phyloP scores from a whole-genome alignment of 1,139 yeast genomes.

The Fermentozyma sake region DNA sequence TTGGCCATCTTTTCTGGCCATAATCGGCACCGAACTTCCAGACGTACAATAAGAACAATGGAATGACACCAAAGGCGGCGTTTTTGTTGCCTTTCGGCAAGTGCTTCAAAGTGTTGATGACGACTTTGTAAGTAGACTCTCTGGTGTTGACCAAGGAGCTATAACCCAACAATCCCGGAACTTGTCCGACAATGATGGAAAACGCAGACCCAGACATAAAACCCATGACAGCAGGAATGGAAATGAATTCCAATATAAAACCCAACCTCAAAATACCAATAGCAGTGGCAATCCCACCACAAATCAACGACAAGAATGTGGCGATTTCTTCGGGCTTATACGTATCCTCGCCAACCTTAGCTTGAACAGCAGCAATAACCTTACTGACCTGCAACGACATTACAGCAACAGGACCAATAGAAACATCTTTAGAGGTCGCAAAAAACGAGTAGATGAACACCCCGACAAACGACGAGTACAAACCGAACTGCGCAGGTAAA shows the following conservation, averaged over 20 bases:
- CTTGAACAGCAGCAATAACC: conserved; percentile 62
- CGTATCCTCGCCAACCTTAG: conserved; percentile 26
- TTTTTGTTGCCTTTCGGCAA: conserved; percentile 64
- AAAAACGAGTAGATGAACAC: conserved; percentile 83
- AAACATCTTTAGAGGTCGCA: conserved; percentile 93
- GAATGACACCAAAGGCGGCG: conserved; percentile 86
- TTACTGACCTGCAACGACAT: conserved; percentile 86
- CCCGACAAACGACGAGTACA: conserved; percentile 90
- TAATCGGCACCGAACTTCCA: conserved; percentile 60
- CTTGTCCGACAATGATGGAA: conserved; percentile 76
- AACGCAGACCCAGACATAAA: conserved; percentile 95
- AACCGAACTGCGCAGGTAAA: conserved; percentile 76
- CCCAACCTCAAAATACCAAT: conserved; percentile 82
- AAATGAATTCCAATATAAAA: conserved; percentile 81
- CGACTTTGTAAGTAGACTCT: conserved; percentile 62
- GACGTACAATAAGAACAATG: conserved; percentile 60
- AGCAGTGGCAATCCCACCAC: conserved; percentile 83
- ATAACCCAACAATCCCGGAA: conserved; percentile 84
- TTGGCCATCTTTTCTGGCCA: conserved; percentile 66
- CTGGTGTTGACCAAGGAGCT: conserved; percentile 64
- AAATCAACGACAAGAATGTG: conserved; percentile 69
- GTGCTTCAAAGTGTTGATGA: conserved; percentile 68
- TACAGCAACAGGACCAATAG: conserved; percentile 96
- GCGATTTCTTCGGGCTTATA: conserved; percentile 68
- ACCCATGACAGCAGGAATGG: conserved; percentile 90